These are phyloP conservation scores for Cucurbita ficifolia DNA, from an alignment of 306 rosid genomes.

Conservation along the genomic window DNA sequence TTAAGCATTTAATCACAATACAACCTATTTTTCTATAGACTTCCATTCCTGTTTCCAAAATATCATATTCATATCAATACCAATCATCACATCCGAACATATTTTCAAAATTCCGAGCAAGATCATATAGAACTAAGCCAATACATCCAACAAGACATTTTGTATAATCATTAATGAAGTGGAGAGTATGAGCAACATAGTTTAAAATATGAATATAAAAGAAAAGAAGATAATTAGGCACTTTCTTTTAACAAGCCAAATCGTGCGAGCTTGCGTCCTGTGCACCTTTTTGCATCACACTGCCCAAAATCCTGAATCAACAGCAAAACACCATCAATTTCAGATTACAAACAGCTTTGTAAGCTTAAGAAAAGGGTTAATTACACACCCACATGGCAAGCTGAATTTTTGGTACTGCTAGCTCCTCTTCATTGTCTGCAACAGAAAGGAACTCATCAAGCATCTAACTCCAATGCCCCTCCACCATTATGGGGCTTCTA, in stretches of 20 bases:
- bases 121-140: not conserved
- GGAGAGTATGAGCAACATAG: not conserved
- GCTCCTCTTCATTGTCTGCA: conserved; percentile 39
- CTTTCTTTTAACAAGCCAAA: conserved; percentile 63
- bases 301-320: conserved; percentile 78
- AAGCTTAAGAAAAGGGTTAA: not conserved
- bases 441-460: not conserved
- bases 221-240: conserved; percentile 10
- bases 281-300: conserved; percentile 84
- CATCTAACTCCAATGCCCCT: not conserved
- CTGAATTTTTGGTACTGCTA: conserved; percentile 36
- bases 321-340: conserved; percentile 15
- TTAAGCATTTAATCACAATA: not conserved
- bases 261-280: conserved; percentile 92
- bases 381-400: conserved; percentile 91
- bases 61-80: not conserved
- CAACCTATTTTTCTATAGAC: not conserved
- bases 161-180: not conserved
- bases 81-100: not conserved
- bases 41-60: not conserved
- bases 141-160: not conserved
- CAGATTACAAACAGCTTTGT: not conserved
- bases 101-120: not conserved
- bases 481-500: not conserved
- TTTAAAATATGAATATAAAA: not conserved